These are phyloP conservation scores for Tetrahymena thermophila DNA, from an alignment of 73 alveolate species.

Conservation along the genomic window DNA sequence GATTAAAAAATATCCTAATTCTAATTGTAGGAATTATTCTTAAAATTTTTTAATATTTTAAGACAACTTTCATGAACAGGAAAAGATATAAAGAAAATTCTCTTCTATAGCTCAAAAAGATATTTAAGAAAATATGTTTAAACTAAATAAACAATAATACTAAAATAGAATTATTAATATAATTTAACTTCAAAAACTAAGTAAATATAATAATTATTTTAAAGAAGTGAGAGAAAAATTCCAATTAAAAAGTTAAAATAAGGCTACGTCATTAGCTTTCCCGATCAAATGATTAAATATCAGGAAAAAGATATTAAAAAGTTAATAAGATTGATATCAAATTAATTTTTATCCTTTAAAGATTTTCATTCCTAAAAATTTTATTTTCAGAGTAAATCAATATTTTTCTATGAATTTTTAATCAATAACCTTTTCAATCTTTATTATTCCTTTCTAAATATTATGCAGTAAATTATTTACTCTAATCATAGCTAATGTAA, in stretches of 20 bases:
- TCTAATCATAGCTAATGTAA: not conserved
- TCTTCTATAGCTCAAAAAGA: not conserved
- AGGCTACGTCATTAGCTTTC: not conserved
- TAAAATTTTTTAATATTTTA: not conserved
- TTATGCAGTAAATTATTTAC: not conserved
- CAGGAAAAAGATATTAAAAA: not conserved
- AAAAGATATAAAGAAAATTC: not conserved
- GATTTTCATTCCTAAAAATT: not conserved
- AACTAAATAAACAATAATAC: no score
- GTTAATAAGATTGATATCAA: not conserved
- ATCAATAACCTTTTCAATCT: not conserved
- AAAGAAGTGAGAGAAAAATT: not conserved
- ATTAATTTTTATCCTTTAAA: not conserved
- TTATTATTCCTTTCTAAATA: not conserved
- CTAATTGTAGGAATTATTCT: not conserved
- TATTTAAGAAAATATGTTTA: no score
- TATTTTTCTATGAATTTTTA: not conserved
- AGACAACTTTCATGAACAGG: not conserved
- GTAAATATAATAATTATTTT: no score
- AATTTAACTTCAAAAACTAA: no score
- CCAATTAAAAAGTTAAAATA: no score
- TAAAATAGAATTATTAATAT: no score
- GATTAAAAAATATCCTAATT: not conserved
- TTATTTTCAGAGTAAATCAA: not conserved
- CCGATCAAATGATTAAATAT: not conserved